These are phyloP conservation scores for Collybiopsis confluens DNA, from an alignment of 768 basidiomycete genomes.

Conservation along the genomic window DNA sequence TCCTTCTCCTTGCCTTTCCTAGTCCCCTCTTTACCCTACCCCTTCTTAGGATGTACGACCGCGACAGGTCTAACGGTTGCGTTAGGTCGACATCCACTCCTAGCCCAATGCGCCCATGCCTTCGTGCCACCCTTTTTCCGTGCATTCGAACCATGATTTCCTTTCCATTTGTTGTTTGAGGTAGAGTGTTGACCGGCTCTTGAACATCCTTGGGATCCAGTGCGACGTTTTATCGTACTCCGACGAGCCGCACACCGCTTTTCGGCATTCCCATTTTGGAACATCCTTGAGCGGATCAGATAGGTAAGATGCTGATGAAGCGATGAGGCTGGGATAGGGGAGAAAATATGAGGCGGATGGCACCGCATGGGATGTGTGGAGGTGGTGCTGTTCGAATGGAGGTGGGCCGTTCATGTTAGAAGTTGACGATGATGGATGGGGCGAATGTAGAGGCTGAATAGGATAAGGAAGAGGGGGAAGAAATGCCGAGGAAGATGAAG, in stretches of 20 bases:
- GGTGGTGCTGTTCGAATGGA: conserved; percentile 31
- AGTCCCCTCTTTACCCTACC: too few relatives aligned
- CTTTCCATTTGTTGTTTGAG: too few relatives aligned
- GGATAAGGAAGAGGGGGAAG: too few relatives aligned
- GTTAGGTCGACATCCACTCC: conserved; percentile 64
- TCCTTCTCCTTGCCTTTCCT: conserved; percentile 25
- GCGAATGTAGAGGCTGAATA: too few relatives aligned
- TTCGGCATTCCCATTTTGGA: conserved; percentile 79
- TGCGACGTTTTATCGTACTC: conserved; percentile 71
- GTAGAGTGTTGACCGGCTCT: too few relatives aligned
- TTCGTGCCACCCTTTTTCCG: too few relatives aligned
- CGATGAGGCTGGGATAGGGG: conserved; percentile 59
- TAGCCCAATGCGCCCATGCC: conserved; percentile 45
- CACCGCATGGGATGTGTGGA: conserved; percentile 62
- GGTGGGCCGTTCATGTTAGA: too few relatives aligned
- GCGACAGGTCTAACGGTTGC: conserved; percentile 59
- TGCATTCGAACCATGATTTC: conserved; percentile 35
- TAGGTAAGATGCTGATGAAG: conserved; percentile 66
- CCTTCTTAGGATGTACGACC: conserved; percentile 5
- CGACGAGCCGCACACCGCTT: conserved; percentile 76
- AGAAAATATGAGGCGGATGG: conserved; percentile 53
- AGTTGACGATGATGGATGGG: conserved; percentile 27
- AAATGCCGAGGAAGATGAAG: conserved; percentile 22
- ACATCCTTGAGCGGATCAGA: conserved; percentile 85
- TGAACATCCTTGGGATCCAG: conserved; percentile 65